These are phyloP conservation scores for Trametes sp. DNA, from an alignment of 1,284 basidiomycete genomes.

Conservation along the genomic window DNA sequence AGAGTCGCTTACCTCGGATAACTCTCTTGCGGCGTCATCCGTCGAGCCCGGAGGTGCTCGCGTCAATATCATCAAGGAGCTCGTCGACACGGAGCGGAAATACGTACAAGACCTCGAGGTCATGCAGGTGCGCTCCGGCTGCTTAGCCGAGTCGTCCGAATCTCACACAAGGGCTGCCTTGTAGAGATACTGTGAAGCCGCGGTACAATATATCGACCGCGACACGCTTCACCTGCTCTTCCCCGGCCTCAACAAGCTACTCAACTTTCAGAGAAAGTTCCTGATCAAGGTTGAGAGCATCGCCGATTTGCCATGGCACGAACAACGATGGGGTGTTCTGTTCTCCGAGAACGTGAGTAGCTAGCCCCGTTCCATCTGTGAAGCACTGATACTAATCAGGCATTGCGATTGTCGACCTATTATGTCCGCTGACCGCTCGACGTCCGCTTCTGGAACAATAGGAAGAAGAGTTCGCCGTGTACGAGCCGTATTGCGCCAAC, in stretches of 20 bases:
- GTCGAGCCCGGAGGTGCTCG: conserved; percentile 51
- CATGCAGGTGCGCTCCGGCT: conserved; percentile 76
- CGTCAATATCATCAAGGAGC: conserved; percentile 82
- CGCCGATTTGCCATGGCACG: conserved; percentile 83
- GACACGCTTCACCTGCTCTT: conserved; percentile 97
- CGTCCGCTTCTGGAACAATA: conserved; percentile 56
- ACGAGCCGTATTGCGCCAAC: conserved; percentile 98
- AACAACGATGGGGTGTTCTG: conserved; percentile 88
- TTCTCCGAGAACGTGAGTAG: conserved; percentile 82
- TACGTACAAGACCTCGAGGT: conserved; percentile 98
- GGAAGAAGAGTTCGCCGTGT: conserved; percentile 94
- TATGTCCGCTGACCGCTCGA: conserved; percentile 43
- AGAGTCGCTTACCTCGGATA: conserved; percentile 61
- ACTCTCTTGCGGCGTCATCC: conserved; percentile 34
- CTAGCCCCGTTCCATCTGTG: conserved; percentile 35
- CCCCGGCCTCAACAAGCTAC: conserved; percentile 93
- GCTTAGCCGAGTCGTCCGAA: conserved; percentile 17
- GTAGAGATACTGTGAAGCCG: conserved; percentile 83
- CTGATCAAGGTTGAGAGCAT: conserved; percentile 93
- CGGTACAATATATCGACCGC: conserved; percentile 87
- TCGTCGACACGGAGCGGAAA: conserved; percentile 95
- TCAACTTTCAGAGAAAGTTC: conserved; percentile 98
- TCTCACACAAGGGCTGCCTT: conserved; percentile 27
- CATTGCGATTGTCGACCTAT: conserved; percentile 44
- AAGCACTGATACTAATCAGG: conserved; percentile 40